Evolutionary conservation across 345 rosid species (phyloP).

Genomic region (Noccaea bulbosa): DNA sequence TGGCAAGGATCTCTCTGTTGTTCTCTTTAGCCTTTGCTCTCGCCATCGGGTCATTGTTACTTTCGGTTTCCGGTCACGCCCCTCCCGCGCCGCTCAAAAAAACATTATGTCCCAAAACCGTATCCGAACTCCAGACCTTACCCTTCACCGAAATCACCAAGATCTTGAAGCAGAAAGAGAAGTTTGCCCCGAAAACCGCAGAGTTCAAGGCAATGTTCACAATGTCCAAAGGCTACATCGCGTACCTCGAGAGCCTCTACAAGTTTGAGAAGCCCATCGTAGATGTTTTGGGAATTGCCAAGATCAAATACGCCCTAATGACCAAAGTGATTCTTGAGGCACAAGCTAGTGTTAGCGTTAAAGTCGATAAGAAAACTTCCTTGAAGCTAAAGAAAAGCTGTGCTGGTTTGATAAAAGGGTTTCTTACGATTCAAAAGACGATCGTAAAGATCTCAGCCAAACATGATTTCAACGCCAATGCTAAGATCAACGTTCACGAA

Average conservation of each 20-base stretch:
- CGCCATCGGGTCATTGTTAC: slow-evolving; percentile 20
- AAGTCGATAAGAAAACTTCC: slow-evolving; percentile 27
- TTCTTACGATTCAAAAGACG: slow-evolving; percentile 15
- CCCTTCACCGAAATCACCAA: slow-evolving; percentile 28
- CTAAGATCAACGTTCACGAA: slow-evolving; percentile 16
- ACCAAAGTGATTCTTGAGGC: slow-evolving; percentile 21
- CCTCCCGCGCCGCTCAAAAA: neutral
- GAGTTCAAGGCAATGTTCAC: slow-evolving; percentile 37
- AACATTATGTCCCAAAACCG: slow-evolving; percentile 9
- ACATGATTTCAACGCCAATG: slow-evolving; percentile 32
- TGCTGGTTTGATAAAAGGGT: slow-evolving; percentile 22
- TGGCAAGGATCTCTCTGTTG: slow-evolving; percentile 37
- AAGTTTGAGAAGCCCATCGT: slow-evolving; percentile 28
- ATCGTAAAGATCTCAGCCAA: slow-evolving; percentile 33
- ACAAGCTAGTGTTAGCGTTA: slow-evolving; percentile 20
- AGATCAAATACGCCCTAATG: slow-evolving; percentile 27
- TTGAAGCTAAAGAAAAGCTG: slow-evolving; percentile 17
- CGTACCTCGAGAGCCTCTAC: slow-evolving; percentile 32
- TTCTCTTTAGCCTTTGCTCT: slow-evolving; percentile 33
- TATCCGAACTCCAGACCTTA: slow-evolving; percentile 30
- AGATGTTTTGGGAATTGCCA: slow-evolving; percentile 33
- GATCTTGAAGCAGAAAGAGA: slow-evolving; percentile 23
- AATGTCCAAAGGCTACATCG: slow-evolving; percentile 32
- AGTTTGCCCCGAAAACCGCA: slow-evolving; percentile 15
- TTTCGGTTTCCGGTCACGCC: slow-evolving; percentile 25